Evolutionary conservation across 345 rosid genomes (phyloP).

Genomic region (Brassica nigra): DNA sequence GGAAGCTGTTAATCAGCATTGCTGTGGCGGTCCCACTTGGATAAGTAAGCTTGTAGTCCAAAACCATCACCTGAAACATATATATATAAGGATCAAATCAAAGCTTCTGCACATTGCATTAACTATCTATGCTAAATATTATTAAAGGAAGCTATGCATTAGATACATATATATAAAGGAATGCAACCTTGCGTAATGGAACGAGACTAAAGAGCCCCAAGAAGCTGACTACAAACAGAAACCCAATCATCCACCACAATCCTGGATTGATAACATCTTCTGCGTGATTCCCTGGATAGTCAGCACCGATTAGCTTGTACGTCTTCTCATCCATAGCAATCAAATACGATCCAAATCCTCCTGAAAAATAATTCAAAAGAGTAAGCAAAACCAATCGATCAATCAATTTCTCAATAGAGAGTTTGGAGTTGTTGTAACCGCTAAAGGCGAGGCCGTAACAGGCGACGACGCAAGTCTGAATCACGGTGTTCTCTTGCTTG

Average conservation of each 20-base stretch:
- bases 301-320: not conserved
- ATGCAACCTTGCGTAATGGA: not conserved
- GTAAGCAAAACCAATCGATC: not conserved
- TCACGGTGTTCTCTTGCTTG: not conserved
- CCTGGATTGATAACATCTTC: not conserved
- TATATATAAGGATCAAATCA: not conserved
- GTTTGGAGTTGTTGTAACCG: too few species aligned
- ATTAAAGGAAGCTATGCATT: not conserved
- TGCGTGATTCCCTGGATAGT: not conserved
- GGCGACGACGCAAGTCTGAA: not conserved
- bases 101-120: too few species aligned
- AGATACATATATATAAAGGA: not conserved
- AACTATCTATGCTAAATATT: too few species aligned
- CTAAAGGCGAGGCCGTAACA: not conserved
- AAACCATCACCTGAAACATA: not conserved
- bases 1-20: not conserved
- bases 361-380: not conserved
- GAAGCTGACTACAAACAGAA: not conserved
- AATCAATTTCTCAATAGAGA: not conserved
- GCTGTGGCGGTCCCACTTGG: not conserved
- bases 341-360: conserved; percentile 2
- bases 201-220: not conserved
- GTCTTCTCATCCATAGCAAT: not conserved
- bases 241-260: not conserved
- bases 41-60: not conserved